Base-by-base conservation (phyloP, 2,329 filamentous ascomycete species). In the Eutypella sp. region DNA sequence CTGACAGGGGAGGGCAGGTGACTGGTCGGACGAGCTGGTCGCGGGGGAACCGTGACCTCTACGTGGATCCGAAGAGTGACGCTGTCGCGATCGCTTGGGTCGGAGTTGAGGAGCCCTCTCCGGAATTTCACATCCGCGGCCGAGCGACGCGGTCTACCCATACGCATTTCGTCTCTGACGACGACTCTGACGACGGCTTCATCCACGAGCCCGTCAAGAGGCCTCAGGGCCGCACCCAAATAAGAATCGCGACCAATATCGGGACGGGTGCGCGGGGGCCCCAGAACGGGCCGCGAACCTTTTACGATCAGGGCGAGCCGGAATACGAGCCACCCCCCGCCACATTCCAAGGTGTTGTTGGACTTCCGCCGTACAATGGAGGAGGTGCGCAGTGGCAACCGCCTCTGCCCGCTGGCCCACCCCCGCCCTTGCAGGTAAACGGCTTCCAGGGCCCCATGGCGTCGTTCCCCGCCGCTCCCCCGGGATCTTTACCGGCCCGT, bases 11-110 rank as follows among this genome's bases (percentile, higher is more conserved):
- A 20, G 42, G 46, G 16, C 56, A 51, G 29, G 46, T 52, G 11
- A 45, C 47, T 19, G 61, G 54, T 15, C 71, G 67, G 48, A 67
- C 71, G 40, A 79, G 75, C 1, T 84, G 79, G 78, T 75, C 75
- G 24, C 57, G 69, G 44, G 59, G 62, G 38, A 80, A 78, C 52
- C 65, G 69, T 15, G 62, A 70, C 43, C 65, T 65, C 29, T 82
- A 79, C 53, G 41, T 79, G 22, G 74, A 82, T 55, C 57, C 67
- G 5, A 53, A 65, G 8, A 75, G 71, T 45, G 55, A 60, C 3
- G 54, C 66, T 22, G 48, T 61, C 7, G 65, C 71, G 34, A 68
- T 78, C 41, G 57, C 59, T 41, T 57, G 60, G 58, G 44, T 47
- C 11, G 49, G 44, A 6, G 31, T 57, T 6, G 23, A n/a, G 40